These are phyloP conservation scores for Syzygium malaccense DNA, from an alignment of 441 rosid genomes.

Conservation along the genomic window DNA sequence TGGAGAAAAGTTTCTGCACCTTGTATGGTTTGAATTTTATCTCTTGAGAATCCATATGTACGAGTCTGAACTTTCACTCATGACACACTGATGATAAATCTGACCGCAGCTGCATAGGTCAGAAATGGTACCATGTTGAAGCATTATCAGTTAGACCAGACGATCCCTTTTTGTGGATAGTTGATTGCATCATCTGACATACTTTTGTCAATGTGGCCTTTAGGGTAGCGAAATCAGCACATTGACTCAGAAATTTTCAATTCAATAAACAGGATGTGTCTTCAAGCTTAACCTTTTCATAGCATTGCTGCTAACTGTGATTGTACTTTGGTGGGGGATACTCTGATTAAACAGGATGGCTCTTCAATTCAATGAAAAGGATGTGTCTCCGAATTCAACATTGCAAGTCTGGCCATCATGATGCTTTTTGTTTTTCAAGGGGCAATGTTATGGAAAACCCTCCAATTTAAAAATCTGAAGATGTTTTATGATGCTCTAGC, in stretches of 20 bases:
- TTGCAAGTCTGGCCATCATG: background rate
- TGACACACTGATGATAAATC: background rate
- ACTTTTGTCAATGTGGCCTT: background rate
- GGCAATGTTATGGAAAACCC: background rate
- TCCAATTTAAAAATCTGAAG: background rate
- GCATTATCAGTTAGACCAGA: background rate
- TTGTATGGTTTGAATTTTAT: conserved; percentile 38
- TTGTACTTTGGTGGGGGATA: background rate
- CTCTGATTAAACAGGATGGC: background rate
- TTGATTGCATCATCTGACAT: background rate
- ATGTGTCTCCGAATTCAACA: background rate
- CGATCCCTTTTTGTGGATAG: background rate
- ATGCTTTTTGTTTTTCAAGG: background rate
- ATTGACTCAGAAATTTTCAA: background rate
- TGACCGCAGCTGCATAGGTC: background rate
- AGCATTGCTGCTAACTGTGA: background rate
- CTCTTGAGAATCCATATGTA: background rate
- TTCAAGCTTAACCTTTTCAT: background rate
- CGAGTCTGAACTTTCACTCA: background rate
- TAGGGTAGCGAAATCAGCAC: background rate
- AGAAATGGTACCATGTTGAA: background rate
- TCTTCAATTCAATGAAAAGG: background rate
- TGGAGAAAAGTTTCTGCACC: conserved; percentile 80
- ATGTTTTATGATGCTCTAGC: background rate
- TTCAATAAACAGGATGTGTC: background rate